phyloP scores from a whole-genome alignment of 192 early-diverging fungal species.

The Physocladia obscura region DNA sequence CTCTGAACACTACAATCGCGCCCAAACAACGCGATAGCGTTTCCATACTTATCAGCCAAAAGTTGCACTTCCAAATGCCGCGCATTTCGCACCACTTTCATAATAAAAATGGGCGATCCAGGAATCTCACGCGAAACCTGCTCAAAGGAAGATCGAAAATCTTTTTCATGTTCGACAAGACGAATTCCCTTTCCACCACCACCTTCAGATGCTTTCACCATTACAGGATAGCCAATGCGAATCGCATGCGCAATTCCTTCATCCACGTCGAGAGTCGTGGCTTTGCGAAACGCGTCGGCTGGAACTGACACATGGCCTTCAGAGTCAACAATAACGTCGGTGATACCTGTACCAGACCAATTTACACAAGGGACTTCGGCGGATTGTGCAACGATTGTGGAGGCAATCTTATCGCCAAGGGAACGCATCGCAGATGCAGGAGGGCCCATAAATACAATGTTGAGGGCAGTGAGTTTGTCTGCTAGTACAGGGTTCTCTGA shows the following conservation, averaged over 20 bases:
- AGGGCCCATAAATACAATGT: constrained; percentile 92
- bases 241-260: constrained; percentile 83
- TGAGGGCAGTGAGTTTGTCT: constrained; percentile 78
- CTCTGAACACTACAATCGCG: constrained; percentile 98
- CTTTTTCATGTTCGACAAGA: constrained; percentile 73
- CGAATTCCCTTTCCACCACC: constrained; percentile 99
- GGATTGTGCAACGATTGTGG: constrained; percentile 97
- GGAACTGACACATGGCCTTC: constrained; percentile 79
- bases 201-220: constrained; percentile 99
- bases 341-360: constrained; percentile 90
- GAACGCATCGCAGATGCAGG: constrained; percentile 95
- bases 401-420: constrained; percentile 99
- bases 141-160: constrained; percentile 75
- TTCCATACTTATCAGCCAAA: constrained; percentile 93
- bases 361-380: constrained; percentile 94
- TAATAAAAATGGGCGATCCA: constrained; percentile 97
- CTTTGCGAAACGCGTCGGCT: constrained; percentile 73
- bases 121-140: constrained; percentile 95
- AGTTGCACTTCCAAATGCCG: constrained; percentile 97
- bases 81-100: constrained; percentile 93
- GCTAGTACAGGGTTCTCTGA: constrained; percentile 96
- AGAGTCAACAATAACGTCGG: constrained; percentile 64
- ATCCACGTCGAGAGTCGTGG: constrained; percentile 81
- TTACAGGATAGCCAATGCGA: constrained; percentile 93
- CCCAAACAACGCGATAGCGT: constrained; percentile 97